phyloP scores from a whole-genome alignment of 2,329 filamentous ascomycete species.

The Monilinia aucupariae region DNA sequence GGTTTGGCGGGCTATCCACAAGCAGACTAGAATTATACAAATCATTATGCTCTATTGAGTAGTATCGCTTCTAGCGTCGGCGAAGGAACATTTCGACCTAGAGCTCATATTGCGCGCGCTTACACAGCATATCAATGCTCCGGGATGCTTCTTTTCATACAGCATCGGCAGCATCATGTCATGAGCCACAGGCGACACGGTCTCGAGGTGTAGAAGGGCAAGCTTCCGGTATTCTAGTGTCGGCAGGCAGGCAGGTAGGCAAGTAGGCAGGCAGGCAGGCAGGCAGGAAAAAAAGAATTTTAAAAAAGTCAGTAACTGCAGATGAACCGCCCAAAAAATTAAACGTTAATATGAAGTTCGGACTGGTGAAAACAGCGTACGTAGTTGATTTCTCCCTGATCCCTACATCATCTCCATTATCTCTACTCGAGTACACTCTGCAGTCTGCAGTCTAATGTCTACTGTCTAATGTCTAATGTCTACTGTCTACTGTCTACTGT shows the following conservation, averaged over 20 bases:
- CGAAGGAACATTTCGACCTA: background rate
- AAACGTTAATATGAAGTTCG: constrained; percentile 5
- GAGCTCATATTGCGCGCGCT: constrained; percentile 15
- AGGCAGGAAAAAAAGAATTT: constrained; percentile 6
- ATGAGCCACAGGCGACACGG: background rate
- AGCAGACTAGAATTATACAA: background rate
- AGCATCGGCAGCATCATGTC: background rate
- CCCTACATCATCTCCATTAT: constrained; percentile 10
- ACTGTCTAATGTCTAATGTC: too few relatives aligned
- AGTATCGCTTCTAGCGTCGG: background rate
- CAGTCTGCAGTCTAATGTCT: too few relatives aligned
- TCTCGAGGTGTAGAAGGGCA: background rate
- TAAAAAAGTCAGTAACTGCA: background rate
- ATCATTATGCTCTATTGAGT: constrained; percentile 1
- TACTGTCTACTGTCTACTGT: too few relatives aligned
- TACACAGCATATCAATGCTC: constrained; percentile 1
- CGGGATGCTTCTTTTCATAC: background rate
- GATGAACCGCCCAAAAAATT: background rate
- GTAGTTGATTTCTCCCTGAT: background rate
- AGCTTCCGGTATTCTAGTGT: background rate
- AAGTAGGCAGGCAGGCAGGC: constrained; percentile 5
- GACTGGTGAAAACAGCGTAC: constrained; percentile 1
- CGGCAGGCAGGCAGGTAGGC: too few relatives aligned
- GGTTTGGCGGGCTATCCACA: background rate
- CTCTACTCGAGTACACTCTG: too few relatives aligned